phyloP scores from a whole-genome alignment of 1,284 basidiomycete genomes.

The Cystobasidium sp. region DNA sequence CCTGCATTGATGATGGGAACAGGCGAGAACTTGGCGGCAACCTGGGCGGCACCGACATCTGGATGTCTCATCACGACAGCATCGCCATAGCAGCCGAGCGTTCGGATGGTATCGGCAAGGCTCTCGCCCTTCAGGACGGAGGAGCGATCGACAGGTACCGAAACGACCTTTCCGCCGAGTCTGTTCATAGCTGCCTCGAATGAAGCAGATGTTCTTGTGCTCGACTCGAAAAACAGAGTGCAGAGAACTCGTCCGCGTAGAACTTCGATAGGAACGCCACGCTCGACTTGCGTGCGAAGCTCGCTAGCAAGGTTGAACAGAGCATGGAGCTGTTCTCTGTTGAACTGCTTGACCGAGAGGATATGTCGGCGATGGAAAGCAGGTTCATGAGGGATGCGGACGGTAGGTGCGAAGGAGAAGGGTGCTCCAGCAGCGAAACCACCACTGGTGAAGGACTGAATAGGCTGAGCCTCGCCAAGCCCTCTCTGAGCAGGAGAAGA shows the following conservation, averaged over 20 bases:
- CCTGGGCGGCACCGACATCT: constrained; percentile 84
- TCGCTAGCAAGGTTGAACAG: constrained; percentile 95
- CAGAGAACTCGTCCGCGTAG: constrained; percentile 89
- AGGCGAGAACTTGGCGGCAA: constrained; percentile 90
- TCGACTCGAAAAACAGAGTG: constrained; percentile 98
- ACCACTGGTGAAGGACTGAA: constrained; percentile 33
- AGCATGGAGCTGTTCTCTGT: constrained; percentile 85
- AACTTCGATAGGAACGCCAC: constrained; percentile 85
- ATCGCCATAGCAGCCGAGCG: constrained; percentile 93
- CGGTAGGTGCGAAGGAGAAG: constrained; percentile 60
- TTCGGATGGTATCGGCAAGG: constrained; percentile 90
- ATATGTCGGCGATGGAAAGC: constrained; percentile 87
- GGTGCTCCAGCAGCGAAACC: constrained; percentile 57
- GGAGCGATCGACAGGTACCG: constrained; percentile 77
- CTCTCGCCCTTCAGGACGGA: constrained; percentile 95
- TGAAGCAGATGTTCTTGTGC: constrained; percentile 92
- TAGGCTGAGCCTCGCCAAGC: constrained; percentile 27
- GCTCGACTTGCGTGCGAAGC: constrained; percentile 94
- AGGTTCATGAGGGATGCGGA: constrained; percentile 46
- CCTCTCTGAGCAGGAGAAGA: constrained; percentile 42
- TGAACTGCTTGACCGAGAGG: constrained; percentile 92
- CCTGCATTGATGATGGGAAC: constrained; percentile 97
- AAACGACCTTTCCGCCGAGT: constrained; percentile 91
- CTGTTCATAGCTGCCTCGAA: constrained; percentile 99
- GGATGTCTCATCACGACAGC: constrained; percentile 95